Conservation (phyloP, 164 flowering plant species). For the Hamamelis virginiana region DNA sequence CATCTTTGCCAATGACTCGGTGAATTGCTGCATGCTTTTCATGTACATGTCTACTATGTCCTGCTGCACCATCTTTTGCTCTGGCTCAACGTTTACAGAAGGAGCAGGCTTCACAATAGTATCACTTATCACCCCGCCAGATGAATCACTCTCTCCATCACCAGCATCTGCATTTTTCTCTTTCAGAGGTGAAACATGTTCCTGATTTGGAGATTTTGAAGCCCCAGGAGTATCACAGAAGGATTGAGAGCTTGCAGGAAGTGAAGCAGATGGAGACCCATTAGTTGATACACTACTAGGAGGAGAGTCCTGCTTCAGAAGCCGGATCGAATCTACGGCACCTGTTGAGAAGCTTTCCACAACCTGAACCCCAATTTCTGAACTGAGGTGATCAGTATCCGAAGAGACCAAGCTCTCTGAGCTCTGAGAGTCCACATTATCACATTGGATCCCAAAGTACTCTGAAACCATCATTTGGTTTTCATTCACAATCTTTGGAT, state of each 20-base stretch:
- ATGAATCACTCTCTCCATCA: constrained; percentile 46
- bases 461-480: constrained; percentile 85
- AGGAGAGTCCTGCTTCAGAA: constrained; percentile 49
- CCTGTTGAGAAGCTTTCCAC: constrained; percentile 41
- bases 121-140: constrained; percentile 29
- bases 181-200: constrained; percentile 35
- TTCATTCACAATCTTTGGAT: constrained; percentile 73
- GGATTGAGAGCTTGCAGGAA: constrained; percentile 45
- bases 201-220: constrained; percentile 38
- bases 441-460: constrained; percentile 50
- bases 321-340: constrained; percentile 27
- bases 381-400: constrained; percentile 35
- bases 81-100: constrained; percentile 56
- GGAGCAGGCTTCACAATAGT: constrained; percentile 41
- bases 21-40: constrained; percentile 98
- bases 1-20: constrained; percentile 96
- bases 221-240: constrained; percentile 34
- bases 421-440: constrained; percentile 46
- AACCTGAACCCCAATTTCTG: constrained; percentile 31
- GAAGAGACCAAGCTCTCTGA: constrained; percentile 50
- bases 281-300: constrained; percentile 64
- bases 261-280: constrained; percentile 52
- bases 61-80: constrained; percentile 75
- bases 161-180: constrained; percentile 28
- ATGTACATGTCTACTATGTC: constrained; percentile 95